Percentiles rank a stretch among this genome's conserved stretches.
phyloP scores from a whole-genome alignment of 2,329 filamentous ascomycete genomes.

The Colletotrichum kahawae region DNA sequence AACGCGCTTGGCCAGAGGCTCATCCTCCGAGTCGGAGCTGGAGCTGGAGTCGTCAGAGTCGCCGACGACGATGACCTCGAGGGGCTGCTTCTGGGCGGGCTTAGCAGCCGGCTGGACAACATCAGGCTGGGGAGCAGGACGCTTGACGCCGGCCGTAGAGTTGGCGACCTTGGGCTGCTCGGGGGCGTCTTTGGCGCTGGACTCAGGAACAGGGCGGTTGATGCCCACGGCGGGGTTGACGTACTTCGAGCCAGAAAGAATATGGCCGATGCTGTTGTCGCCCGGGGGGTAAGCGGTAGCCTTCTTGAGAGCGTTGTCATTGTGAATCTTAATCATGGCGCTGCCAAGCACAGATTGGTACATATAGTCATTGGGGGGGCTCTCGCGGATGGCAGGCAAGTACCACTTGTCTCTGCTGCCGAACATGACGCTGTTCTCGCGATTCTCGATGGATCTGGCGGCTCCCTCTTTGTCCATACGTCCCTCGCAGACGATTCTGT shows the following conservation, averaged over 20 bases:
- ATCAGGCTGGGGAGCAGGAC: background rate
- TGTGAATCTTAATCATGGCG: background rate
- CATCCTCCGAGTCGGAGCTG: background rate
- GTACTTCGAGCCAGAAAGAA: background rate
- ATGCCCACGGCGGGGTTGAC: background rate
- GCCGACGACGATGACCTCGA: background rate
- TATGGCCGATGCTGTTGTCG: background rate
- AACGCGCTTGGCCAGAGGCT: background rate
- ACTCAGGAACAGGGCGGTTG: background rate
- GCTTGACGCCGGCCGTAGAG: background rate
- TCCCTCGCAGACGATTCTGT: background rate
- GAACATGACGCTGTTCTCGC: background rate
- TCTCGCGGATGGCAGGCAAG: background rate
- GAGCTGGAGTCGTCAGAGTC: background rate
- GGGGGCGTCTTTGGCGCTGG: background rate
- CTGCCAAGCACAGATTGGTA: background rate
- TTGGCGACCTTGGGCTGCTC: background rate
- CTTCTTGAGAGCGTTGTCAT: background rate
- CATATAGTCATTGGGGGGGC: background rate
- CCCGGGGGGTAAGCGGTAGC: background rate
- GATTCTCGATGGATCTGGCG: background rate
- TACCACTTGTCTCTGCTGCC: background rate
- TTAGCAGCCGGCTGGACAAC: background rate
- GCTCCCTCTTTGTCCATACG: background rate
- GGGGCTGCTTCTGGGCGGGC: background rate